Base-by-base conservation (phyloP, 75 land plant species). In the Sequoiadendron giganteum region DNA sequence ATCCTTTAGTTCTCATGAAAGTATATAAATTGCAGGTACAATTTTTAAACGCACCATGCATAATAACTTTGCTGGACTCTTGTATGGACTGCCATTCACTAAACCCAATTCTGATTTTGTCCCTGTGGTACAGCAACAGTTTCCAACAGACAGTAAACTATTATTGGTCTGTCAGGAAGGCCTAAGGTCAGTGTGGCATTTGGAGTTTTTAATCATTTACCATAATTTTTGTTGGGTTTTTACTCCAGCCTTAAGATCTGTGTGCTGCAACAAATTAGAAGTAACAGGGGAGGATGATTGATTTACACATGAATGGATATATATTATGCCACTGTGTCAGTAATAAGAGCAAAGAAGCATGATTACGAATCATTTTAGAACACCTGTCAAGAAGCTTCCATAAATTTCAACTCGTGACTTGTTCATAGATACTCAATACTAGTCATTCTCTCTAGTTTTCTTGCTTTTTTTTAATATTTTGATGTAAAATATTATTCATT, bases 121-220 rank as follows among this genome's bases (percentile, higher is more conserved):
- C 73, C 88, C 92, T 75, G 88, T 93, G 30, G 94, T 98, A n/a
- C 91, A 94, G 91, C 87, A 89, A 87, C 86, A 93, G 91, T 95
- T 95, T 87, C 84, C 97, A 48, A 80, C 92, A 15, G 96, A 95
- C 48, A 94, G 93, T 49, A 95, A 94, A 86, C 45, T 96, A 38
- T 88, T 96, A 72, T 88, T 96, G 65, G 97, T 97, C n/a, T 97
- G 99, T 87, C 99, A 97, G 87, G 99, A 97, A 90, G 99, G 99
- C 55, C 89, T 97, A 42, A 96, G 99, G 98, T 96, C 40, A 76
- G 94, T 42, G 40, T 39, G 45, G 43, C 10, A 79, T 40, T 79
- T 79, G 82, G 28, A 79, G n/a, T 79, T 40, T 79, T 40, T 10
- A 19, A 40, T 79, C 45, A 19, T 1, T 19, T 79, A 21, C n/a